phyloP scores from a whole-genome alignment of 2,329 filamentous ascomycete species.

The Exophiala phaeomuriformis region DNA sequence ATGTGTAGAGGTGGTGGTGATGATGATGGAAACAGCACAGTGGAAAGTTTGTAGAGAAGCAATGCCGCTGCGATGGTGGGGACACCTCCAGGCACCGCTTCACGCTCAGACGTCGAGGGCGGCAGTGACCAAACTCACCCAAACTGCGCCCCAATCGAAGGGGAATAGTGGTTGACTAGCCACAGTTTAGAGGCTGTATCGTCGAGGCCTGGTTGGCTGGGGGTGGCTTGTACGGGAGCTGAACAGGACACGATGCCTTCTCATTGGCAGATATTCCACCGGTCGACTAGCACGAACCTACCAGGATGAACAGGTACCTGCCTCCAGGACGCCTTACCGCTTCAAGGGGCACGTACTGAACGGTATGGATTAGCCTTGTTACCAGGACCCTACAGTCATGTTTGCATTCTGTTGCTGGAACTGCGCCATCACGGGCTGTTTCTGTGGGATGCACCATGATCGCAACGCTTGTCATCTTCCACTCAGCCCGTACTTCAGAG shows the following conservation, averaged over 20 bases:
- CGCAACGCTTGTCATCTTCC: too few relatives aligned
- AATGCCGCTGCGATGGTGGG: not conserved
- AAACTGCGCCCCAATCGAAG: not conserved
- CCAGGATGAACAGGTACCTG: not conserved
- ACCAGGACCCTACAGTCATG: not conserved
- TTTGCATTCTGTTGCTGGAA: not conserved
- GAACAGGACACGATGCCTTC: not conserved
- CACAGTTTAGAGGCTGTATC: too few relatives aligned
- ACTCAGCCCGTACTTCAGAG: too few relatives aligned
- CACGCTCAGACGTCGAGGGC: not conserved
- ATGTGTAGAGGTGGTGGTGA: not conserved
- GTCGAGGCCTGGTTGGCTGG: not conserved
- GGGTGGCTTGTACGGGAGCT: not conserved
- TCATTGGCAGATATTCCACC: not conserved
- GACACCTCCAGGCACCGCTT: not conserved
- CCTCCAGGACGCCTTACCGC: not conserved
- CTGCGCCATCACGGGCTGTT: not conserved
- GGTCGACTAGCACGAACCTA: not conserved
- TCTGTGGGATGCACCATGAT: not conserved
- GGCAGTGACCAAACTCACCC: not conserved
- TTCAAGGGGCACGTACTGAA: not conserved
- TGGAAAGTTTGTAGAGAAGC: not conserved
- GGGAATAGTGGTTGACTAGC: not conserved
- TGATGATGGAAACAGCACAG: not conserved
- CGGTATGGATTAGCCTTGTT: not conserved